These are phyloP conservation scores for Lepidopterella palustris DNA, from an alignment of 495 filamentous ascomycete species.

Conservation along the genomic window DNA sequence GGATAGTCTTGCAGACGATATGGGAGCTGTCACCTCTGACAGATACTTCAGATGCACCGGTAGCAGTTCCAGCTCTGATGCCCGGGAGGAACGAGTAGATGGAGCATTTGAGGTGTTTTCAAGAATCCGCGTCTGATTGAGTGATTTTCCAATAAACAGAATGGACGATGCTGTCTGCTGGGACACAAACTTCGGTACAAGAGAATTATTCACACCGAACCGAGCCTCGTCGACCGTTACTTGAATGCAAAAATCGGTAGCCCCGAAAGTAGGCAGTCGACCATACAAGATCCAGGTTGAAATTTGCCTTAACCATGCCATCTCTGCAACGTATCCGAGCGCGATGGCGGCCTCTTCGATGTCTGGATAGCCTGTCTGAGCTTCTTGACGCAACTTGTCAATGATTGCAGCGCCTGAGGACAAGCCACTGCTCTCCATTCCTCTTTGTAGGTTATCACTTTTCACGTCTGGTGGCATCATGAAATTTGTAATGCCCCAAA, in stretches of 20 bases:
- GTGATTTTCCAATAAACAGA: slow-evolving; percentile 81
- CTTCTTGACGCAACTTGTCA: slow-evolving; percentile 61
- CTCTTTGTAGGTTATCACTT: slow-evolving; percentile 14
- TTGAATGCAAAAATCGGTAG: slow-evolving; percentile 74
- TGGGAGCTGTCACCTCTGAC: slow-evolving; percentile 62
- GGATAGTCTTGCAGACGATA: slow-evolving; percentile 62
- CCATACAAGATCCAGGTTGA: slow-evolving; percentile 89
- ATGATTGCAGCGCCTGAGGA: slow-evolving; percentile 63
- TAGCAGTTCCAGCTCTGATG: slow-evolving; percentile 58
- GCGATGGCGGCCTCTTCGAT: slow-evolving; percentile 67
- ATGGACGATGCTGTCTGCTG: slow-evolving; percentile 70
- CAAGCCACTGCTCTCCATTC: slow-evolving; percentile 4
- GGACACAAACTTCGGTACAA: slow-evolving; percentile 75
- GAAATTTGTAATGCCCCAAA: slow-evolving; percentile 63
- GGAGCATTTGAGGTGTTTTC: slow-evolving; percentile 34
- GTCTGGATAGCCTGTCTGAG: slow-evolving; percentile 83
- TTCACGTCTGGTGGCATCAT: slow-evolving; percentile 44
- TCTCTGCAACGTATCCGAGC: slow-evolving; percentile 71
- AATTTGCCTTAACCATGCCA: slow-evolving; percentile 82
- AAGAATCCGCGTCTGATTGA: slow-evolving; percentile 67
- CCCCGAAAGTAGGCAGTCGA: slow-evolving; percentile 64
- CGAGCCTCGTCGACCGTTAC: slow-evolving; percentile 33
- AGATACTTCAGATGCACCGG: slow-evolving; percentile 67
- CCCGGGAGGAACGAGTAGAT: slow-evolving; percentile 37
- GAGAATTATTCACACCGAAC: slow-evolving; percentile 48